These are phyloP conservation scores for Cercospora beticola DNA, from an alignment of 2,329 filamentous ascomycete genomes.

Conservation along the genomic window DNA sequence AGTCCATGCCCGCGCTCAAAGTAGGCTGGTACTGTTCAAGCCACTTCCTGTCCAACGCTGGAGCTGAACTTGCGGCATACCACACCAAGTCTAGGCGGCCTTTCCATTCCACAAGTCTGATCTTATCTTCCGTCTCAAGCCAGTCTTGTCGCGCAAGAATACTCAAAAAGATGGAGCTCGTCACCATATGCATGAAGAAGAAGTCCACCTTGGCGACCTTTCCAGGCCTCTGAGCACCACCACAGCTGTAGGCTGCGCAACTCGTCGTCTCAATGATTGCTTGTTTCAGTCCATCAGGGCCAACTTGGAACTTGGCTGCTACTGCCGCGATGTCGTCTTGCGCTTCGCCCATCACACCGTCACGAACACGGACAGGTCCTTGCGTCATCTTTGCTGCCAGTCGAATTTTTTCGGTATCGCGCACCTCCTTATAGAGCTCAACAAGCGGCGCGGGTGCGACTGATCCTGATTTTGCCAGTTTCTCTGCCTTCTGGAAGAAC, in stretches of 20 bases:
- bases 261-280: slow-evolving; percentile 13
- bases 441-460: slow-evolving; percentile 45
- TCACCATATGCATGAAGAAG: slow-evolving; percentile 40
- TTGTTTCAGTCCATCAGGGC: slow-evolving; percentile 6
- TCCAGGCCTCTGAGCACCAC: slow-evolving; percentile 11
- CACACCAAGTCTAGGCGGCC: slow-evolving; percentile 29
- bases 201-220: slow-evolving; percentile 28
- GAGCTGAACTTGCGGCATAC: slow-evolving; percentile 36
- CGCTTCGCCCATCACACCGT: slow-evolving; percentile 12
- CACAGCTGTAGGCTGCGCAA: slow-evolving; percentile 17
- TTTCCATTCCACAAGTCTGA: slow-evolving; percentile 32
- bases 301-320: slow-evolving; percentile 11
- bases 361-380: slow-evolving; percentile 2
- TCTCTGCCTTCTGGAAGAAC: slow-evolving; percentile 56
- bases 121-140: slow-evolving; percentile 35
- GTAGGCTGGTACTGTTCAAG: background rate
- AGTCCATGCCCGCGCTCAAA: background rate
- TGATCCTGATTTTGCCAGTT: slow-evolving; percentile 36
- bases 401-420: slow-evolving; percentile 56
- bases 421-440: slow-evolving; percentile 61
- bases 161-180: slow-evolving; percentile 37
- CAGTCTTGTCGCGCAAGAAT: slow-evolving; percentile 36
- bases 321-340: slow-evolving; percentile 12
- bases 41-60: slow-evolving; percentile 65
- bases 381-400: slow-evolving; percentile 37